Conservation (phyloP, 2,329 filamentous ascomycete species). For the Orbilia javanica region DNA sequence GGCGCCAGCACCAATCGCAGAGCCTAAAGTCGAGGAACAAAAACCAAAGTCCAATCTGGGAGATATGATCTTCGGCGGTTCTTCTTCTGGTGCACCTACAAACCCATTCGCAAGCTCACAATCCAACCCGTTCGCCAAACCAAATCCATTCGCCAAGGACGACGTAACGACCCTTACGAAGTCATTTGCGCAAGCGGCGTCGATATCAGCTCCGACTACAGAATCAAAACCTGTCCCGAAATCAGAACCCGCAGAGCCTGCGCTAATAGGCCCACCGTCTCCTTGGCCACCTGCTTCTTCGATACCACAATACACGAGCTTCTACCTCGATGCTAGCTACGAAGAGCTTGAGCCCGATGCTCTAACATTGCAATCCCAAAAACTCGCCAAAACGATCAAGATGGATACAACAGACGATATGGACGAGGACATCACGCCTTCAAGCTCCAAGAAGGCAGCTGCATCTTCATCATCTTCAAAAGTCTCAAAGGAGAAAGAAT, state of each 20-base stretch:
- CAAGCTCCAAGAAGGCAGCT: slow-evolving; percentile 60
- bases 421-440: slow-evolving; percentile 62
- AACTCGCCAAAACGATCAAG: slow-evolving; percentile 68
- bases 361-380: slow-evolving; percentile 67
- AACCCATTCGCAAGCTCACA: slow-evolving; percentile 62
- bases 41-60: slow-evolving; percentile 63
- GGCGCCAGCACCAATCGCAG: slow-evolving; percentile 56
- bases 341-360: slow-evolving; percentile 78
- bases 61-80: slow-evolving; percentile 59
- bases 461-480: slow-evolving; percentile 66
- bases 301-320: slow-evolving; percentile 81
- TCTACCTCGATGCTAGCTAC: slow-evolving; percentile 90
- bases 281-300: slow-evolving; percentile 79
- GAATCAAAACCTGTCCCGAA: slow-evolving; percentile 62
- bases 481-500: slow-evolving; percentile 76
- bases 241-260: slow-evolving; percentile 56
- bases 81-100: slow-evolving; percentile 60
- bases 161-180: slow-evolving; percentile 74
- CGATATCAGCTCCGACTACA: slow-evolving; percentile 68
- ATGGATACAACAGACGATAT: slow-evolving; percentile 66
- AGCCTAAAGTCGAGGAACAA: slow-evolving; percentile 63
- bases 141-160: slow-evolving; percentile 74
- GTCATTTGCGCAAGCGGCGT: slow-evolving; percentile 79
- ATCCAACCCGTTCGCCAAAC: slow-evolving; percentile 63
- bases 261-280: slow-evolving; percentile 68